Conservation (phyloP, 2,329 filamentous ascomycete species). For the Aureobasidium mangrovei region DNA sequence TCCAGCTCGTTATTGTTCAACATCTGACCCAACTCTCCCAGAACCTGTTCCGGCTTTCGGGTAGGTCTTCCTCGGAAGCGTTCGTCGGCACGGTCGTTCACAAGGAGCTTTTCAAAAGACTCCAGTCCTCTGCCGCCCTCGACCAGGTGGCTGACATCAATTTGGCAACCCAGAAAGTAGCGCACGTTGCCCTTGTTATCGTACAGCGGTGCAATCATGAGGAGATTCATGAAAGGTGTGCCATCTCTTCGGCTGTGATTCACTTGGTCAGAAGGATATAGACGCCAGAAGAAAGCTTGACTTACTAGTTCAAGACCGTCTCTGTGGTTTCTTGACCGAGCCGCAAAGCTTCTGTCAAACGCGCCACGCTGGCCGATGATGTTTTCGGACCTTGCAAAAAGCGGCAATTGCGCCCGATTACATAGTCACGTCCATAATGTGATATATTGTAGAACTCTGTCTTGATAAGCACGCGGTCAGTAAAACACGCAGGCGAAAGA, state of each 20-base stretch:
- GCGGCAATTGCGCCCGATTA: slow-evolving; percentile 37
- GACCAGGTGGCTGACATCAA: slow-evolving; percentile 32
- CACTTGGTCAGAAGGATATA: neutral
- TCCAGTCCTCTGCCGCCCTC: slow-evolving; percentile 30
- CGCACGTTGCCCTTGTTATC: slow-evolving; percentile 34
- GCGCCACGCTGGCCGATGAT: slow-evolving; percentile 25
- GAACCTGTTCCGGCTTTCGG: slow-evolving; percentile 20
- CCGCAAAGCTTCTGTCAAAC: slow-evolving; percentile 30
- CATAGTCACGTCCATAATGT: slow-evolving; percentile 35
- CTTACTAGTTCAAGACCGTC: slow-evolving; percentile 35
- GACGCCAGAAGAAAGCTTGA: neutral
- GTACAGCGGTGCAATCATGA: slow-evolving; percentile 33
- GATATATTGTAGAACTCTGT: slow-evolving; percentile 37
- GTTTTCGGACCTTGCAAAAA: slow-evolving; percentile 37
- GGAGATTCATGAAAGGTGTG: slow-evolving; percentile 34
- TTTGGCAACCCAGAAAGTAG: slow-evolving; percentile 33
- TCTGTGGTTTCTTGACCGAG: slow-evolving; percentile 36
- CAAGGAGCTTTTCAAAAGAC: slow-evolving; percentile 28
- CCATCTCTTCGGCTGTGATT: slow-evolving; percentile 27
- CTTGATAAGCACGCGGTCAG: neutral
- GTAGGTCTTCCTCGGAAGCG: slow-evolving; percentile 19
- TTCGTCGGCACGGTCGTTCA: slow-evolving; percentile 24
- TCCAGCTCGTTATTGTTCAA: slow-evolving; percentile 26
- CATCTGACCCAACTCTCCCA: slow-evolving; percentile 25
- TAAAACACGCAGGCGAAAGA: neutral